Percentiles rank a stretch among this genome's conserved stretches.
These are phyloP conservation scores for Wallacemonas rigidus DNA, from an alignment of 208 protist species.

Conservation along the genomic window DNA sequence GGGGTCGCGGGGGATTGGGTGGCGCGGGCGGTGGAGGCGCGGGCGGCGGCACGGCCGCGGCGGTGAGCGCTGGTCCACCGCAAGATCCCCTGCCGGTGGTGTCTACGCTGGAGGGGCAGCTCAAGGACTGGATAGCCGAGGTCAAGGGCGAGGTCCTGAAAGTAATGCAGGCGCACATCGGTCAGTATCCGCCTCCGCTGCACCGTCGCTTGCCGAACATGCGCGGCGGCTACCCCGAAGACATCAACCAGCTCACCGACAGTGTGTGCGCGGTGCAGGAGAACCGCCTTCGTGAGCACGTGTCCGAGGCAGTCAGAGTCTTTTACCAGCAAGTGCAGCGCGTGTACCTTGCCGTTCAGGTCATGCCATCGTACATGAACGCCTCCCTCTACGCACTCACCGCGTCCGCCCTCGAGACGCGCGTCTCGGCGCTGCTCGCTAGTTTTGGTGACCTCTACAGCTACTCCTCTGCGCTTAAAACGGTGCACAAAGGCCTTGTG, in stretches of 20 bases:
- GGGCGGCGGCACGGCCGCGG: neutral
- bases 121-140: constrained; percentile 42
- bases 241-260: constrained; percentile 37
- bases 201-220: constrained; percentile 51
- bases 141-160: constrained; percentile 31
- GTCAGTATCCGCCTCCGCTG: constrained; percentile 42
- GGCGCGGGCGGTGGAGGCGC: neutral
- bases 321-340: constrained; percentile 75
- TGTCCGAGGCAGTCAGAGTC: constrained; percentile 32
- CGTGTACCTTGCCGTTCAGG: constrained; percentile 52
- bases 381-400: constrained; percentile 45
- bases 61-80: constrained; percentile 16
- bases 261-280: constrained; percentile 49
- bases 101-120: constrained; percentile 39
- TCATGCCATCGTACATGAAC: constrained; percentile 48
- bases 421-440: constrained; percentile 53
- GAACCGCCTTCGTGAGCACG: constrained; percentile 43
- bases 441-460: constrained; percentile 56
- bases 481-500: constrained; percentile 42
- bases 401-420: constrained; percentile 40
- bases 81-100: constrained; percentile 39
- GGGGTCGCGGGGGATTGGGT: neutral
- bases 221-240: constrained; percentile 38
- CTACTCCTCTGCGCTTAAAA: constrained; percentile 48
- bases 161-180: constrained; percentile 45